Base-by-base conservation (phyloP, 805 yeast species). In the Dipodascopsis uninucleata region DNA sequence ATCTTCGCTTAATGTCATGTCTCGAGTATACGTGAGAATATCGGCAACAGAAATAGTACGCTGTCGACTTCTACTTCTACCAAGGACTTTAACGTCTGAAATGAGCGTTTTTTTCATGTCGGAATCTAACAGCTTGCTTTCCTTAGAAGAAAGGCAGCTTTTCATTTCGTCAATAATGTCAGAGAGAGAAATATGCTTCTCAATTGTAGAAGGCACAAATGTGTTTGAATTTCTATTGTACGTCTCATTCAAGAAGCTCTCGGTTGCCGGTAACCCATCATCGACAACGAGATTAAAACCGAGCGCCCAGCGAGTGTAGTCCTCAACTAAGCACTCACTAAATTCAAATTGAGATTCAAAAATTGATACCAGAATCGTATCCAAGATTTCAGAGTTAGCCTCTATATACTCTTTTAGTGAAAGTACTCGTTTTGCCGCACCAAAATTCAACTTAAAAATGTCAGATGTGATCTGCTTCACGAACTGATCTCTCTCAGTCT, bases 271-370 rank as follows among this genome's bases (percentile, higher is more conserved):
- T n/a, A n/a, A n/a, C n/a, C n/a, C n/a, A n/a, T n/a, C n/a, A n/a
- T n/a, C n/a, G n/a, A n/a, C n/a, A 8, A n/a, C 43, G 25, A 49
- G 39, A 4, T 33, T 21, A 34, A 50, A 50, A 8, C 55, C 55
- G 7, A 47, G 23, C 6, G 43, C 46, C 43, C 45, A 46, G 16
- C 28, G 31, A 20, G 47, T 26, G 14, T 50, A 40, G 18, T 28
- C 24, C 25, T 36, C 43, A 12, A 50, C 35, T 12, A 28, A 31
- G 22, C 55, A 50, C 8, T 38, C 41, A 7, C 31, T 12, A 5
- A 38, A 21, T 3, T 26, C 39, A 17, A 41, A 36, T 39, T 47
- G 53, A 9, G 46, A 28, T 22, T 48, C 55, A 29, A 39, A 50
- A 9, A 34, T 34, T 4, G 52, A 31, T 17, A 36, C 28, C 17